A percentile compares a stretch with the other conserved stretches of the same genome.
These are phyloP conservation scores for Clitopilus passeckerianus DNA, from an alignment of 768 basidiomycete species.

Conservation along the genomic window DNA sequence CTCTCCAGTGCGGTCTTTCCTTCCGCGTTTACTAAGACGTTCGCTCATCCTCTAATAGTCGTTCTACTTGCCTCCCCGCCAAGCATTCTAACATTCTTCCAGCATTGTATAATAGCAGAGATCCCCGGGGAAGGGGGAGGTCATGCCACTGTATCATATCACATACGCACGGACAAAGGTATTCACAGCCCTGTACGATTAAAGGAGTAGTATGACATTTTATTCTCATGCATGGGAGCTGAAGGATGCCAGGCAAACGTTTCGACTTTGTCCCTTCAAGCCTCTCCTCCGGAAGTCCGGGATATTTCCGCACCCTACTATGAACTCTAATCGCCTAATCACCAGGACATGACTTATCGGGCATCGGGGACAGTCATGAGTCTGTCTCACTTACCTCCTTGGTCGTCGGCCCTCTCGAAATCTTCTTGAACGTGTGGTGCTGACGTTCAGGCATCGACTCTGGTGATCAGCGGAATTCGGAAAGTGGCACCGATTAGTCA, in stretches of 20 bases:
- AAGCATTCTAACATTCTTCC: neutral
- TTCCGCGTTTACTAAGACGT: neutral
- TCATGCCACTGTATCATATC: neutral
- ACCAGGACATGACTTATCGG: neutral
- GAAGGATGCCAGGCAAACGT: neutral
- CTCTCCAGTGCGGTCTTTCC: conserved; percentile 9
- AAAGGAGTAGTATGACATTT: neutral
- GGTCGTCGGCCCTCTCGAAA: neutral
- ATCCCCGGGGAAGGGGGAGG: neutral
- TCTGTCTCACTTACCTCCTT: neutral
- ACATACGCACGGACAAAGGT: neutral
- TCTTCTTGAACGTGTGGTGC: neutral
- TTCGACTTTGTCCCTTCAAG: neutral
- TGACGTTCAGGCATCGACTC: neutral
- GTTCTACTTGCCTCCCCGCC: neutral
- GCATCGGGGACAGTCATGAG: neutral
- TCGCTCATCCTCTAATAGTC: neutral
- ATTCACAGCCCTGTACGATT: neutral
- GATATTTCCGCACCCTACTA: neutral
- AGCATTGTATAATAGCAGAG: neutral
- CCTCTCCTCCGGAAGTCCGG: neutral
- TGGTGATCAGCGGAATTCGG: neutral
- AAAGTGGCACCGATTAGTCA: neutral
- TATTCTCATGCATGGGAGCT: neutral
- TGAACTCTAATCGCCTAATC: neutral